phyloP scores from a whole-genome alignment of 2,329 filamentous ascomycete species.

The Neonectria hederae region DNA sequence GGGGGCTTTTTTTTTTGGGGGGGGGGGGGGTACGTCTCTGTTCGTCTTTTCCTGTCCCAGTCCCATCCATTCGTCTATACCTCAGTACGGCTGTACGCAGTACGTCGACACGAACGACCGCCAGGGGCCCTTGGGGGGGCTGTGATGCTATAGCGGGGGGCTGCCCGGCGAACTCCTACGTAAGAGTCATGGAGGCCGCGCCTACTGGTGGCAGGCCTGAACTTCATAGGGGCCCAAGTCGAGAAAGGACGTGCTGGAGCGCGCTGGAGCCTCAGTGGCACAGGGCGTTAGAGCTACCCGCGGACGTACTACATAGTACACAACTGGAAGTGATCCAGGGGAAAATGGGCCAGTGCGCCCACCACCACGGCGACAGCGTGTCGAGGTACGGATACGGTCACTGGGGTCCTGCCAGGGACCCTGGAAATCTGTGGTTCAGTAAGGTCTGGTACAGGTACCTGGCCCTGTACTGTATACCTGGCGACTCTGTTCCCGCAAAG shows the following conservation, averaged over 20 bases:
- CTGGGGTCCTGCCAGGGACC: slow-evolving; percentile 11
- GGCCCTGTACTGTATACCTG: background rate
- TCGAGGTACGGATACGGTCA: slow-evolving; percentile 7
- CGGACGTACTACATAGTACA: background rate
- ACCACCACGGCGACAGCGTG: slow-evolving; percentile 16
- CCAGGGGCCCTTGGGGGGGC: slow-evolving; percentile 14
- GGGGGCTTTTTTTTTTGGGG: background rate
- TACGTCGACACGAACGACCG: slow-evolving; percentile 20
- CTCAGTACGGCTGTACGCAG: slow-evolving; percentile 5
- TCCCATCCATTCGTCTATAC: slow-evolving; percentile 3
- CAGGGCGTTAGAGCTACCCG: background rate
- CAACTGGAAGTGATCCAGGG: slow-evolving; percentile 13
- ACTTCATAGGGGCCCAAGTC: no score
- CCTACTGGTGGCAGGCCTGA: background rate
- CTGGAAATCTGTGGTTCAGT: background rate
- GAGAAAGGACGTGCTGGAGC: background rate
- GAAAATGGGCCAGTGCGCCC: slow-evolving; percentile 13
- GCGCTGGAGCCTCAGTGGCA: background rate
- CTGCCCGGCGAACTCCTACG: background rate
- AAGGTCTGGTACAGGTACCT: background rate
- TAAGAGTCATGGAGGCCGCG: background rate
- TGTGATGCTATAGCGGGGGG: slow-evolving; percentile 9
- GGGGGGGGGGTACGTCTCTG: slow-evolving; percentile 15
- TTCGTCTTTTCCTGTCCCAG: background rate
- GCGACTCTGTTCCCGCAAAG: slow-evolving; percentile 8